Evolutionary conservation across 306 rosid genomes (phyloP).

Genomic region (Vicia sativa): DNA sequence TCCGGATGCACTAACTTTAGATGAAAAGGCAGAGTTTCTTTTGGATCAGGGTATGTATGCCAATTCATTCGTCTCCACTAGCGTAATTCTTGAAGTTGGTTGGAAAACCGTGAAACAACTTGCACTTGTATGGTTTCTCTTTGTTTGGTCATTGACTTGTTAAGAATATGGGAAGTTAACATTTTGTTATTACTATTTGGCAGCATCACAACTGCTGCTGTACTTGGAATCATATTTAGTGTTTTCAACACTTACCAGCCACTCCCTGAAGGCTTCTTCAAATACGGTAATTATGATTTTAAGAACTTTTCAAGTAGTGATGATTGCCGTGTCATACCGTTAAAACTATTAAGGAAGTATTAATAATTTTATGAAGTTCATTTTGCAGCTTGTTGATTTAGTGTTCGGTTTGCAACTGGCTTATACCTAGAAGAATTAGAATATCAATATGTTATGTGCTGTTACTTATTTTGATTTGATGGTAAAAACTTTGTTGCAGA

Average conservation of each 20-base stretch:
- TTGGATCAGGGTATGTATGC: slow-evolving; percentile 81
- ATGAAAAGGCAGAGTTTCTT: slow-evolving; percentile 87
- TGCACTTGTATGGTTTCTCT: slow-evolving; percentile 17
- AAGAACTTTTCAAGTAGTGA: slow-evolving; percentile 8
- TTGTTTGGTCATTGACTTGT: slow-evolving; percentile 22
- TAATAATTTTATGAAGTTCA: slow-evolving; percentile 8
- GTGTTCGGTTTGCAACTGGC: slow-evolving; percentile 20
- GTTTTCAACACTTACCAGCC: slow-evolving; percentile 72
- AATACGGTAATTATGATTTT: slow-evolving; percentile 69
- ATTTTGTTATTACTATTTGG: slow-evolving; percentile 41
- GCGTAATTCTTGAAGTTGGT: slow-evolving; percentile 29
- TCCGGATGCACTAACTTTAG: slow-evolving; percentile 68
- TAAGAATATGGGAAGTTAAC: slow-evolving; percentile 23
- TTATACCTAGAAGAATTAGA: slow-evolving; percentile 32
- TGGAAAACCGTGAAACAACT: slow-evolving; percentile 28
- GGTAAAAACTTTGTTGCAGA: slow-evolving; percentile 57
- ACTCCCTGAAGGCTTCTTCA: slow-evolving; percentile 74
- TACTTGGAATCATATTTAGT: slow-evolving; percentile 71
- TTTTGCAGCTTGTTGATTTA: slow-evolving; percentile 26
- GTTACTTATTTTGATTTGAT: slow-evolving; percentile 22
- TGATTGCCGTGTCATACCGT: slow-evolving; percentile 12
- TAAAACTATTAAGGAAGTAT: slow-evolving; percentile 2
- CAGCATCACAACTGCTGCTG: slow-evolving; percentile 82
- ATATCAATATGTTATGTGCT: slow-evolving; percentile 1
- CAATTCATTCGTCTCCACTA: slow-evolving; percentile 21